Base-by-base conservation (phyloP, 2,329 filamentous ascomycete species). In the Knufia fluminis region DNA sequence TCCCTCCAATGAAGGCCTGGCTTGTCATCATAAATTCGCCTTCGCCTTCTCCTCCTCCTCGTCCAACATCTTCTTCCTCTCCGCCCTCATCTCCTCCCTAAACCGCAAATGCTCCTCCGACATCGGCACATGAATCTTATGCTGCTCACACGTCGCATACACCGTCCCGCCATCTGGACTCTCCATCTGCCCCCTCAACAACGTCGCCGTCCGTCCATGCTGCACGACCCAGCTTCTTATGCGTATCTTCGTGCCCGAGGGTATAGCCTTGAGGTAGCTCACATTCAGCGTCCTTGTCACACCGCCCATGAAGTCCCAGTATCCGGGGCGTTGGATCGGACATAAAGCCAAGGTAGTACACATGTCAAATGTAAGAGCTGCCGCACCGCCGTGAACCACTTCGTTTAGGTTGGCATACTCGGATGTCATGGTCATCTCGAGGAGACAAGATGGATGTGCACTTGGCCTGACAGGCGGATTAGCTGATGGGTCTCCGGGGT, bases 261-360 rank as follows among this genome's bases (percentile, higher is more conserved):
- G 73, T 2, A 76, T 67, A 2, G 71, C 71, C 55, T 68, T 69
- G 0, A 77, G 61, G 53, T 75, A 77, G 24, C 69, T 73, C n/a
- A 77, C 68, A 52, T 73, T 74, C 26, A 77, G 61, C 1, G 67
- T 66, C 4, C 74, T 64, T 3, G 73, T 73, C 0, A 77, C 72
- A 3, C 74, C 73, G 1, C 71, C 74, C 46, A 76, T 63, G 54
- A 76, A 75, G 49, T 74, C 68, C 73, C 73, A 77, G 57, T 68
- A 75, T 2, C 70, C 72, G 0, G 71, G 69, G 31, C 62, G 65
- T 3, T 72, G 66, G 10, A 77, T 45, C 1, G 74, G 72, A 35
- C 71, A 73, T 16, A 77, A 61, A 1, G 73, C 72, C 10, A 67
- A 67, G 0, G 71, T 75, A 9, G 46, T 49, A 4, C 36, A 17